A percentile compares a stretch with the other conserved stretches of the same genome.
phyloP scores from a whole-genome alignment of 2,329 filamentous ascomycete genomes.

The Arthrobotrys entomopaga region DNA sequence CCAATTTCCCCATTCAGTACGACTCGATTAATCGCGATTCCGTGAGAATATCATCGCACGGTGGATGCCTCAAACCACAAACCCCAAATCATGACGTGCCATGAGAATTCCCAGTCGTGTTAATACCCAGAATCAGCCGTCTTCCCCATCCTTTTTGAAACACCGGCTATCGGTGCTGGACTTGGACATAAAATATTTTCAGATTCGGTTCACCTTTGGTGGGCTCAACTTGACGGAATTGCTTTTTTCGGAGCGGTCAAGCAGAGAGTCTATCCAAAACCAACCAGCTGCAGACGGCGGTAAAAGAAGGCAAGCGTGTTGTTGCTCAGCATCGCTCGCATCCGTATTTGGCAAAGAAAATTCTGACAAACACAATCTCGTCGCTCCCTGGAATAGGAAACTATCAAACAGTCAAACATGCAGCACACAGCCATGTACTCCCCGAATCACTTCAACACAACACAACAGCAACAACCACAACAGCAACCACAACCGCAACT shows the following conservation, averaged over 20 bases:
- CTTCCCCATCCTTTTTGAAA: too few relatives aligned
- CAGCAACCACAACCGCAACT: slow-evolving; percentile 30
- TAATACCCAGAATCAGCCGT: too few relatives aligned
- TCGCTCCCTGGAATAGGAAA: slow-evolving; percentile 27
- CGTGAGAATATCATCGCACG: too few relatives aligned
- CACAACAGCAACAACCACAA: slow-evolving; percentile 23
- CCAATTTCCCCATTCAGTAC: neutral
- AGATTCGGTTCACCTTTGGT: neutral
- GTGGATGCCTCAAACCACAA: neutral
- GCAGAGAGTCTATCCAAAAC: neutral
- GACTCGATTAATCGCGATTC: too few relatives aligned
- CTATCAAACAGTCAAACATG: slow-evolving; percentile 52
- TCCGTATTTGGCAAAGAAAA: slow-evolving; percentile 3
- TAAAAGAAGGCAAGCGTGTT: neutral
- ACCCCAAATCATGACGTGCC: neutral
- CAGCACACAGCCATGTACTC: slow-evolving; percentile 45
- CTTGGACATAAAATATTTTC: slow-evolving; percentile 2
- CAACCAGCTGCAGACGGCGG: neutral
- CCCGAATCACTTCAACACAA: slow-evolving; percentile 37
- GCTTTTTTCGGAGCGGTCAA: slow-evolving; percentile 19
- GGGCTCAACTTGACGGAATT: slow-evolving; percentile 23
- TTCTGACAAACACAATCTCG: slow-evolving; percentile 25
- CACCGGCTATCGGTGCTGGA: neutral
- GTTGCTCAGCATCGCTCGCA: neutral
- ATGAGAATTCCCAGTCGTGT: slow-evolving; percentile 12